A percentile compares a stretch with the other conserved stretches of the same genome.
Evolutionary conservation across 495 filamentous ascomycete genomes (phyloP).

Genomic region (Daldinia loculata): DNA sequence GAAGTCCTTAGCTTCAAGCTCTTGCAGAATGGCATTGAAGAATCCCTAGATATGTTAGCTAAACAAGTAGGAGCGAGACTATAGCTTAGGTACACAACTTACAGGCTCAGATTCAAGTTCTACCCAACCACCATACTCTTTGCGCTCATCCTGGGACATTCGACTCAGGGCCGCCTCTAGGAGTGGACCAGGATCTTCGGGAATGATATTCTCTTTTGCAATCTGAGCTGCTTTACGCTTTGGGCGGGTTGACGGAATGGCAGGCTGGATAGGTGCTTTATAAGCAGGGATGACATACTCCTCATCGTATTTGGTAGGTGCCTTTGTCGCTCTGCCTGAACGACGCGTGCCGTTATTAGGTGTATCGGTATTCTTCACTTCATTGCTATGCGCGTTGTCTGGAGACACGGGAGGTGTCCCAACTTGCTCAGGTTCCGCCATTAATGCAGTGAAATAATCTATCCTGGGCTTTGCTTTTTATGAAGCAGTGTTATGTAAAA

Average conservation of each 20-base stretch:
- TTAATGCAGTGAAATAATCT: background rate
- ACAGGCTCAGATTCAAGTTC: slow-evolving; percentile 94
- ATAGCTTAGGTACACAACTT: slow-evolving; percentile 38
- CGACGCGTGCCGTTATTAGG: slow-evolving; percentile 37
- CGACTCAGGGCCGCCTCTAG: slow-evolving; percentile 49
- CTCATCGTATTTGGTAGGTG: slow-evolving; percentile 39
- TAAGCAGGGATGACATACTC: slow-evolving; percentile 24
- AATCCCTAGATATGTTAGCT: slow-evolving; percentile 63
- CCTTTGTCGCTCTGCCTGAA: slow-evolving; percentile 48
- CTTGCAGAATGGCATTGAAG: slow-evolving; percentile 83
- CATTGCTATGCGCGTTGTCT: background rate
- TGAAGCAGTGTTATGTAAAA: background rate
- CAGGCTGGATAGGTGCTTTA: slow-evolving; percentile 6
- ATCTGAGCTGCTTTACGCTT: slow-evolving; percentile 51
- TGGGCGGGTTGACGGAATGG: slow-evolving; percentile 20
- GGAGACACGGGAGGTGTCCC: slow-evolving; percentile 8
- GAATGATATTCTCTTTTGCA: slow-evolving; percentile 29
- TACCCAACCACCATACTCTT: slow-evolving; percentile 72
- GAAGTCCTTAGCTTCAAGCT: slow-evolving; percentile 77
- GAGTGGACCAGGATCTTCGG: slow-evolving; percentile 46
- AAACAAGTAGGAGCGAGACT: background rate
- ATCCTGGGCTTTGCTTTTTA: background rate
- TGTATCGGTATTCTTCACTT: background rate
- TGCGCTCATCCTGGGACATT: slow-evolving; percentile 53
- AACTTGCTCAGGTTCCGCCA: background rate